These are phyloP conservation scores for Microcyclosporella mali DNA, from an alignment of 2,329 filamentous ascomycete species.

Conservation along the genomic window DNA sequence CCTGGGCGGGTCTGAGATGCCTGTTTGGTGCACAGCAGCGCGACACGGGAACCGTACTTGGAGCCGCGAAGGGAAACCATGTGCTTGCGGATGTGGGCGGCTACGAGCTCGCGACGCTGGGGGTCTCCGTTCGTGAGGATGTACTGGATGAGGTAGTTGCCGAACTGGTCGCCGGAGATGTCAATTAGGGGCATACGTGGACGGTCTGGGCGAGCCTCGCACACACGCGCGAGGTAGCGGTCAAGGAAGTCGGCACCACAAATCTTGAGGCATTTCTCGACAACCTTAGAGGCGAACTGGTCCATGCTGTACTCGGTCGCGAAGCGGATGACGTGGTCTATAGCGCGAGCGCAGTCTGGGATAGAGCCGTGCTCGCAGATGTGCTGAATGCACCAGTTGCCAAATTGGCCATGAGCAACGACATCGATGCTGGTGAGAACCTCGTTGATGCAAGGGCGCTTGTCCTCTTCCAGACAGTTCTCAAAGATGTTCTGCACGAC, in stretches of 20 bases:
- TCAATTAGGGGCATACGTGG: conserved; percentile 96
- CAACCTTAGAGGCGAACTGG: conserved; percentile 97
- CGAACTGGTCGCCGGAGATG: conserved; percentile 94
- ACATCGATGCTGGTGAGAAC: conserved; percentile 92
- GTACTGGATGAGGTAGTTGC: conserved; percentile 83
- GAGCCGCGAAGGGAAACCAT: conserved; percentile 98
- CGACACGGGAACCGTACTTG: conserved; percentile 96
- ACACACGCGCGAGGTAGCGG: conserved; percentile 88
- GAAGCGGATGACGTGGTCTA: conserved; percentile 91
- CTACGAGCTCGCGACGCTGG: conserved; percentile 88
- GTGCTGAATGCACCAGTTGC: conserved; percentile 99
- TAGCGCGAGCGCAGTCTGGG: conserved; percentile 82
- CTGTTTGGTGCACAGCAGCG: conserved; percentile 97
- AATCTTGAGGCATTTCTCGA: conserved; percentile 98
- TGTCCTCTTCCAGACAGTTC: conserved; percentile 97
- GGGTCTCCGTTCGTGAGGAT: conserved; percentile 81
- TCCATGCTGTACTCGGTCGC: conserved; percentile 97
- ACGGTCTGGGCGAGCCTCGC: conserved; percentile 81
- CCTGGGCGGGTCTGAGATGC: conserved; percentile 83
- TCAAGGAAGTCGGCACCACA: conserved; percentile 83
- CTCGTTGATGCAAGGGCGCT: conserved; percentile 97
- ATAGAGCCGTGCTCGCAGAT: conserved; percentile 94
- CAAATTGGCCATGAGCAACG: conserved; percentile 94
- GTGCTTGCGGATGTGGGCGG: conserved; percentile 90
- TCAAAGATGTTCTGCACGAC: conserved; percentile 99